Base-by-base conservation (phyloP, 352 stramenopile genomes). In the Phytophthora nicotianae region DNA sequence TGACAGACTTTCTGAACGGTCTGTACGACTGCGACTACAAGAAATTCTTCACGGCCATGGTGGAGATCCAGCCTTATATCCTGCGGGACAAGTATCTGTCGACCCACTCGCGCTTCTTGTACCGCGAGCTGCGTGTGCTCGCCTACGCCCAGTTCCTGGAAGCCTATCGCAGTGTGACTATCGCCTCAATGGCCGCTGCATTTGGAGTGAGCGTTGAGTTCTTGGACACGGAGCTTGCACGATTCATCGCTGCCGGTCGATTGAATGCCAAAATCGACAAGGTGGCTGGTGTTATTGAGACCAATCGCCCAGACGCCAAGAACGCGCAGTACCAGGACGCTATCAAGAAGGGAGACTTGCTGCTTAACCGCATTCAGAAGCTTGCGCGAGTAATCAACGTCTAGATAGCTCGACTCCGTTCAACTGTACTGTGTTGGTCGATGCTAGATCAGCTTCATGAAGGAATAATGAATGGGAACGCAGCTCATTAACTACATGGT, bases 181-280 rank as follows among this genome's bases (percentile, higher is more conserved):
- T 99, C 51, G 73, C 88, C 35, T 98, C 91, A 37, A 99, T 99
- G 97, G 93, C 97, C 0, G 62, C 72, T 19, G 91, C 94, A n/a
- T 99, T 99, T 82, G 97, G 97, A 41, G 91, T 99, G 6, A 88
- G 77, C 5, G 74, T 93, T 13, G 83, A 89, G 24, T 99, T 99
- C 63, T 72, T 99, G 48, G 97, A 99, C 82, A 87, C 80, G 52
- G 97, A 99, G 68, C 89, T 99, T 10, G 97, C 95, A 58, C 90
- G 95, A 47, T 99, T 99, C 77, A 99, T 99, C 69, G 96, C 97
- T 2, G 93, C 96, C 1, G 93, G 96, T 2, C 88, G 97, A 29
- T 75, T 99, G 46, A 98, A 97, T 63, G 98, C 97, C 48, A 99
- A 99, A 81, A 99, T 99, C 76, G 97, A 99, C 79, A 99, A 99